Base-by-base conservation (phyloP, 345 rosid genomes). In the Microcos paniculata region DNA sequence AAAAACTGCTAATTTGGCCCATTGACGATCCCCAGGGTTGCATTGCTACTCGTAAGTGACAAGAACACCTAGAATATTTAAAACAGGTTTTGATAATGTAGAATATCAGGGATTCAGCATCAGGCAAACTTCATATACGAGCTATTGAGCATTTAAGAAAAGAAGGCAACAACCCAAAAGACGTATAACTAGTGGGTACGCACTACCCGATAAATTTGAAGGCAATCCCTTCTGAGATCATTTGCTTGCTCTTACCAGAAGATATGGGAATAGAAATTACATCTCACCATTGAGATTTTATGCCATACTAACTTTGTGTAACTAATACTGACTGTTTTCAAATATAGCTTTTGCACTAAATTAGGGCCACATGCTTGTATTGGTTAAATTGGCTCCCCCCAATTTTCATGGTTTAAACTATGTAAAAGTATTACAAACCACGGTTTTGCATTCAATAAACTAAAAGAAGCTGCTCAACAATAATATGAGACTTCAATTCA, bases 401-500 rank as follows among this genome's bases (percentile, higher is more conserved):
- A 66, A 15, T 7, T 16, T 69, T 48, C 4, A 49, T 30, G 26
- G 72, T 33, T 49, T 69, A n/a, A 69, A 49, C 24, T 23, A 9
- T 69, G 38, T 49, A 16, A 69, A 69, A 49, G 59, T 21, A 69
- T 49, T 18, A 48, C 11, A 69, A 69, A 69, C 55, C 12, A 26
- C 6, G 21, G 21, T 67, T 40, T 23, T 45, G 14, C 14, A 14
- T 28, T 9, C 18, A 69, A 69, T 56, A 40, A 72, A 59, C 51
- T n/a, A 23, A 53, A 55, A 35, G 48, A 55, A 55, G 31, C 6
- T 52, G 38, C 15, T 70, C 73, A 35, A 40, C 42, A 71, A 52
- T 13, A 42, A 71, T 35, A 52, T 18, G 26, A n/a, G 0, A 61
- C 55, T 57, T 57, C 51, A 35, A 57, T 15, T 30, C 53, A 72